These are phyloP conservation scores for Carex pumila DNA, from an alignment of 176 grass and related monocot genomes.

Conservation along the genomic window DNA sequence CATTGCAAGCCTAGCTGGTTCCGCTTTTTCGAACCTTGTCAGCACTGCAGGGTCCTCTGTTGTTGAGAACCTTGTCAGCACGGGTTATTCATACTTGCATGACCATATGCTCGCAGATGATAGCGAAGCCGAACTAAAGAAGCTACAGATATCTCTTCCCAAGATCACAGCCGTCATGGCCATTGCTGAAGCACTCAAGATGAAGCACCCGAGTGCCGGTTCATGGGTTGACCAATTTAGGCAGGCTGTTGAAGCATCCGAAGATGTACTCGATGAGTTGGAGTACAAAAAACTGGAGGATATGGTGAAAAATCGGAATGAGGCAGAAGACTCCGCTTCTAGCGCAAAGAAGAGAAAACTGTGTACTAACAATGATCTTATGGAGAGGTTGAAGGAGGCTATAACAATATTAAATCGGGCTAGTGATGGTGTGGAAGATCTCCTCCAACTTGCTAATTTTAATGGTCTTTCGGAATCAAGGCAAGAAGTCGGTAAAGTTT, in stretches of 20 bases:
- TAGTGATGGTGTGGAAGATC: neutral
- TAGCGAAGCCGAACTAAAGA: neutral
- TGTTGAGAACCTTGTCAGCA: neutral
- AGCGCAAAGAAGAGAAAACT: neutral
- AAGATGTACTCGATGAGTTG: slow-evolving; percentile 3
- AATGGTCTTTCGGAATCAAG: neutral
- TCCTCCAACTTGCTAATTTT: neutral
- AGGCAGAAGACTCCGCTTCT: neutral
- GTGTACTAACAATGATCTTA: neutral
- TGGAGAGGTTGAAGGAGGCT: neutral
- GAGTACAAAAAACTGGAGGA: neutral
- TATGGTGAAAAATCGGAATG: neutral
- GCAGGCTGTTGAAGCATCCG: neutral
- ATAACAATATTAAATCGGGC: neutral
- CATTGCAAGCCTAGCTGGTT: neutral
- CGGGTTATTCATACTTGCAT: no score
- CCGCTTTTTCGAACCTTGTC: neutral
- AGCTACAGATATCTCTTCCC: neutral
- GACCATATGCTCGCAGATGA: no score
- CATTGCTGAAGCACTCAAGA: neutral
- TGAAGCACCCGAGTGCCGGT: neutral
- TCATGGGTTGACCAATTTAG: slow-evolving; percentile 1
- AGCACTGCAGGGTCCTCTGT: neutral
- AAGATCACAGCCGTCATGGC: neutral
- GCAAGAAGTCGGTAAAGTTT: no score